Evolutionary conservation across 169 alveolate species (phyloP).

Genomic region (Eimeria sp.): DNA sequence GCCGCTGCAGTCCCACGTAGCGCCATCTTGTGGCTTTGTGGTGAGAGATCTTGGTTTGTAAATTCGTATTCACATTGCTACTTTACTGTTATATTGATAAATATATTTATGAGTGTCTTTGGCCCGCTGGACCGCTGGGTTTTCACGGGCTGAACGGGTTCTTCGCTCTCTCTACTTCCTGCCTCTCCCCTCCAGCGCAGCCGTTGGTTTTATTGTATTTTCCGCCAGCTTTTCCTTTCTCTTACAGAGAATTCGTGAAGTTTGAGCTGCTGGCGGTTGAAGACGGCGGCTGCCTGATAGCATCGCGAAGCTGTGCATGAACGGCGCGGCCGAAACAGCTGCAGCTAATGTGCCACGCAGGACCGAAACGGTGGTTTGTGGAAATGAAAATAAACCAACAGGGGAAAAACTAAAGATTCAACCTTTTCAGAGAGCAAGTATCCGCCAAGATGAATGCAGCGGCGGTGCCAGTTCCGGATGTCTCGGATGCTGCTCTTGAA

Average conservation of each 20-base stretch:
- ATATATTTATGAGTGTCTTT: slow-evolving; percentile 28
- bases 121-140: slow-evolving; percentile 9
- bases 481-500: slow-evolving; percentile 42
- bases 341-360: slow-evolving; percentile 9
- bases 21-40: slow-evolving; percentile 29
- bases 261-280: slow-evolving; percentile 10
- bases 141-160: slow-evolving; percentile 24
- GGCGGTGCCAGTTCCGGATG: slow-evolving; percentile 49
- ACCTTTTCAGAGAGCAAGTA: not conserved
- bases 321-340: slow-evolving; percentile 44
- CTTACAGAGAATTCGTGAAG: slow-evolving; percentile 4
- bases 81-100: not conserved
- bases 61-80: slow-evolving; percentile 5
- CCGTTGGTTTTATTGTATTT: slow-evolving; percentile 11
- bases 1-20: slow-evolving; percentile 59
- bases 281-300: slow-evolving; percentile 20
- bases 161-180: not conserved
- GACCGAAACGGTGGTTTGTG: slow-evolving; percentile 35
- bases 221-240: not conserved
- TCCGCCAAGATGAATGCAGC: slow-evolving; percentile 50
- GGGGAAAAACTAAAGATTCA: not conserved
- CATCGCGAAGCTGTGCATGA: slow-evolving; percentile 6
- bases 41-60: not conserved
- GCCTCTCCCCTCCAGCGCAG: slow-evolving; percentile 38
- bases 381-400: slow-evolving; percentile 8